Evolutionary conservation across 495 filamentous ascomycete genomes (phyloP).

Genomic region (Neurospora cerealis): DNA sequence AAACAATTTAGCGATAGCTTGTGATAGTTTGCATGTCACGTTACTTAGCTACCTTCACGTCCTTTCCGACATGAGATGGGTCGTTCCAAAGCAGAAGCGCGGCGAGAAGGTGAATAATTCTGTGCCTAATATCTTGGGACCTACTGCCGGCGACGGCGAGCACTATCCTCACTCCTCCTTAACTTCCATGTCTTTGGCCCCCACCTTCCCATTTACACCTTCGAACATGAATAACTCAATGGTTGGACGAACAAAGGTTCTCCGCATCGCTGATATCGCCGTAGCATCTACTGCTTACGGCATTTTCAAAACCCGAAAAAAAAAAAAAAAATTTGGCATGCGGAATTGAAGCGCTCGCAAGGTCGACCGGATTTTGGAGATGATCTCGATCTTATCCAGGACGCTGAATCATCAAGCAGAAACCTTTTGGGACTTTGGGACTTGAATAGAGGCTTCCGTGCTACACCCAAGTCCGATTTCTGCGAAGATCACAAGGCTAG

Average conservation of each 20-base stretch:
- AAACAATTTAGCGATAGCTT: background rate
- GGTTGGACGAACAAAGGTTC: background rate
- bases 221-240: background rate
- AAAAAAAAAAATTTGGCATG: no score
- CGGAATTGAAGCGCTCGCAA: background rate
- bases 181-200: background rate
- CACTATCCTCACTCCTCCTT: background rate
- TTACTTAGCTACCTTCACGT: background rate
- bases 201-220: background rate
- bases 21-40: background rate
- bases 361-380: background rate
- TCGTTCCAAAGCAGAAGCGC: background rate
- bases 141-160: background rate
- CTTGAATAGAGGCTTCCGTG: background rate
- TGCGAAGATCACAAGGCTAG: background rate
- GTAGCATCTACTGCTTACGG: background rate
- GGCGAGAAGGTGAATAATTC: background rate
- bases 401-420: background rate
- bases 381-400: background rate
- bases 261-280: background rate
- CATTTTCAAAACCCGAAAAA: background rate
- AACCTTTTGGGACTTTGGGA: background rate
- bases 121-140: background rate
- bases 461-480: background rate
- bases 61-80: background rate